A percentile compares a stretch with the other conserved stretches of the same genome.
Evolutionary conservation across 2,329 filamentous ascomycete genomes (phyloP).

Genomic region (Nemania serpens): DNA sequence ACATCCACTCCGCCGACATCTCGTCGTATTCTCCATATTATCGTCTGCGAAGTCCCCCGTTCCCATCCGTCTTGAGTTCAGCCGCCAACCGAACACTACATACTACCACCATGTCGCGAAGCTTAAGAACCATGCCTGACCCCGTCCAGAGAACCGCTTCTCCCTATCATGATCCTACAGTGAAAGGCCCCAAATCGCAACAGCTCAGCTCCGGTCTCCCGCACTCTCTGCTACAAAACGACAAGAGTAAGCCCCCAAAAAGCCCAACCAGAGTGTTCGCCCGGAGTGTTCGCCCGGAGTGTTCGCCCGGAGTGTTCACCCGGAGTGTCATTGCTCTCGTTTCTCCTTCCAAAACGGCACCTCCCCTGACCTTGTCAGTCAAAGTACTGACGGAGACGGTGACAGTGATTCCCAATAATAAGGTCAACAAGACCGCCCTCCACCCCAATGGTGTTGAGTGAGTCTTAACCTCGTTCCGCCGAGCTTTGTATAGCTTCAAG

Average conservation of each 20-base stretch:
- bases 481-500: neutral
- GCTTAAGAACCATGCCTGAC: constrained; percentile 44
- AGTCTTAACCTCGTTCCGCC: constrained; percentile 46
- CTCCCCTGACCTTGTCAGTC: neutral
- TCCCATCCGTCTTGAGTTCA: constrained; percentile 38
- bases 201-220: constrained; percentile 44
- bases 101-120: constrained; percentile 31
- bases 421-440: constrained; percentile 87
- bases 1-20: constrained; percentile 37
- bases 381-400: neutral
- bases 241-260: constrained; percentile 34
- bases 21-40: constrained; percentile 40
- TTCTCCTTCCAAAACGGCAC: neutral
- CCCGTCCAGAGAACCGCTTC: constrained; percentile 50
- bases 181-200: constrained; percentile 51
- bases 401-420: constrained; percentile 59
- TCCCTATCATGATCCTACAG: constrained; percentile 50
- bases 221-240: constrained; percentile 37
- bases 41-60: constrained; percentile 39
- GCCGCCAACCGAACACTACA: constrained; percentile 28
- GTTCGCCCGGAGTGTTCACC: neutral
- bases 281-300: no score
- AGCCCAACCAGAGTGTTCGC: no score
- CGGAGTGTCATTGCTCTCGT: neutral
- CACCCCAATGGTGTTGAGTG: constrained; percentile 91